Conservation (phyloP, 345 rosid genomes). For the Salix caprea region DNA sequence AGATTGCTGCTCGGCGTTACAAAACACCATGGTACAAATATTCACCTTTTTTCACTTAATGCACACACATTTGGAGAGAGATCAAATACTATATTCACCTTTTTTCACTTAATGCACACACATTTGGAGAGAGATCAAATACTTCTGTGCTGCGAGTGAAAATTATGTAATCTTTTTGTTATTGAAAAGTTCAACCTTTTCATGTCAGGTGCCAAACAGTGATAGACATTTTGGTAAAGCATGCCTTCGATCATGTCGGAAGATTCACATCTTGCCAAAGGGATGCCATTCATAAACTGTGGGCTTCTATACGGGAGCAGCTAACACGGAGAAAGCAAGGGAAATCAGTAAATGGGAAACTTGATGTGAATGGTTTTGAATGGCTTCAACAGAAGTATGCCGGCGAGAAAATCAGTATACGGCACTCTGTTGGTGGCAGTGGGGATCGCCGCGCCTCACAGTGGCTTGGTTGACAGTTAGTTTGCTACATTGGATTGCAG, state of each 20-base stretch:
- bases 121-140: too few species aligned
- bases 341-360: slow-evolving; percentile 82
- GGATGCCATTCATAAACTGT: slow-evolving; percentile 77
- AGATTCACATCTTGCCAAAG: slow-evolving; percentile 81
- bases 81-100: background rate
- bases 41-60: background rate
- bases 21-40: slow-evolving; percentile 67
- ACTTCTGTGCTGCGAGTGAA: background rate
- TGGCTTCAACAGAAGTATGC: slow-evolving; percentile 84
- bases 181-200: background rate
- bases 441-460: slow-evolving; percentile 88
- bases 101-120: background rate
- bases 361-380: slow-evolving; percentile 86
- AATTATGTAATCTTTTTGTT: background rate
- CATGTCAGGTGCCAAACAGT: slow-evolving; percentile 87
- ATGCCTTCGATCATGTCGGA: slow-evolving; percentile 69
- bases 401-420: slow-evolving; percentile 79
- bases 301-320: slow-evolving; percentile 84
- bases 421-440: slow-evolving; percentile 74
- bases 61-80: too few species aligned
- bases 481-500: background rate
- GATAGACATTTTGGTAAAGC: slow-evolving; percentile 92
- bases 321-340: slow-evolving; percentile 84
- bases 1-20: slow-evolving; percentile 88
- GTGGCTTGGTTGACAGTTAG: slow-evolving; percentile 73